Conservation (phyloP, 2,329 filamentous ascomycete species). For the Aureobasidium lini region DNA sequence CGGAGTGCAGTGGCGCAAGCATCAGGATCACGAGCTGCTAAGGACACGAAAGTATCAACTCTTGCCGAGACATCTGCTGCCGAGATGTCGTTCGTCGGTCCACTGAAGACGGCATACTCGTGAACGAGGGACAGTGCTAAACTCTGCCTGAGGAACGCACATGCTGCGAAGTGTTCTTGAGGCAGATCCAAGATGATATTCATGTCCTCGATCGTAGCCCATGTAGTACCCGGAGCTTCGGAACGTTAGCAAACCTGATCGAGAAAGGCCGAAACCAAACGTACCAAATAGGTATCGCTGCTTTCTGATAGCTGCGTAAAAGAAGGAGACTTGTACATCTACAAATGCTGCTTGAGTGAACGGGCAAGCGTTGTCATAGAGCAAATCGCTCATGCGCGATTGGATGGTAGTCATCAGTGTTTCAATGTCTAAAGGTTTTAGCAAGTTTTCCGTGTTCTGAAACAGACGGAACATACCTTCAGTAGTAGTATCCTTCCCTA, state of each 20-base stretch:
- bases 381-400: conserved; percentile 14
- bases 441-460: not conserved
- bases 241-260: not conserved
- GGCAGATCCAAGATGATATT: not conserved
- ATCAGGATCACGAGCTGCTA: conserved; percentile 9
- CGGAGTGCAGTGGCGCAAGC: conserved; percentile 5
- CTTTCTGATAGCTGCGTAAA: conserved; percentile 2
- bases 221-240: not conserved
- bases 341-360: conserved; percentile 31
- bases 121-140: conserved; percentile 1
- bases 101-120: conserved; percentile 1
- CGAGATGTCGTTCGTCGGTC: not conserved
- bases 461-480: not conserved
- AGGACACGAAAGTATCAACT: not conserved
- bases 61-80: not conserved
- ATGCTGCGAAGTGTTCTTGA: conserved; percentile 6
- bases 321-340: conserved; percentile 22
- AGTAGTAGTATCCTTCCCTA: not conserved
- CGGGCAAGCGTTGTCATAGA: conserved; percentile 22
- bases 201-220: not conserved
- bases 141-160: conserved; percentile 7
- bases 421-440: not conserved
- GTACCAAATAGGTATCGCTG: not conserved
- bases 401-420: not conserved
- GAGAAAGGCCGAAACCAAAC: not conserved